Evolutionary conservation across 2,329 filamentous ascomycete genomes (phyloP).

Genomic region (Aspergillus sp.): DNA sequence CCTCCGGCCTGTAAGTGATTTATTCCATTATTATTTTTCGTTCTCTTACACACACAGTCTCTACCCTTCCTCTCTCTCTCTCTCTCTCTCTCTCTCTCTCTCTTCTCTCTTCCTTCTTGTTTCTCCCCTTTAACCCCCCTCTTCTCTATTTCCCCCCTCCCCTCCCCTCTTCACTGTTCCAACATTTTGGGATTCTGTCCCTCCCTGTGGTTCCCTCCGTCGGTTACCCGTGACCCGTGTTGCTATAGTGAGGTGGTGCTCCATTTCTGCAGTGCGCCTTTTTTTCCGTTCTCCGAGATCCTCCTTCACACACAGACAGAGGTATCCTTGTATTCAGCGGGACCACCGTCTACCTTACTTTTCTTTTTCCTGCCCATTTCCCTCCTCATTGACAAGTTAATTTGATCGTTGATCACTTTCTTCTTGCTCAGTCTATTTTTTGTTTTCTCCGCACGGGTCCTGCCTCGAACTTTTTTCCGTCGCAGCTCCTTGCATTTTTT

Average conservation of each 20-base stretch:
- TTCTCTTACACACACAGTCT: conserved; percentile 17
- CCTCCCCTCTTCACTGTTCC: conserved; percentile 24
- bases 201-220: conserved; percentile 20
- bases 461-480: conserved; percentile 24
- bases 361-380: conserved; percentile 13
- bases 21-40: conserved; percentile 21
- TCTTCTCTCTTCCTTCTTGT: conserved; percentile 20
- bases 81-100: conserved; percentile 18
- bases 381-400: conserved; percentile 20
- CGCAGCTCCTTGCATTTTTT: conserved; percentile 15
- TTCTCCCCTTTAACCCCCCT: conserved; percentile 23
- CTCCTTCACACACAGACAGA: conserved; percentile 18
- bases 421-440: conserved; percentile 9
- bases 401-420: conserved; percentile 24
- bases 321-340: conserved; percentile 20
- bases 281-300: conserved; percentile 21
- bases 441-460: conserved; percentile 24
- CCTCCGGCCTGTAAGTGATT: conserved; percentile 17
- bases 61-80: conserved; percentile 18
- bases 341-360: conserved; percentile 18
- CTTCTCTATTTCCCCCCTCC: conserved; percentile 19
- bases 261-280: conserved; percentile 23
- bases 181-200: conserved; percentile 24
- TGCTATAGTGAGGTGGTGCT: conserved; percentile 26
- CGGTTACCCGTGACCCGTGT: conserved; percentile 25